Conservation (phyloP, 2,329 filamentous ascomycete genomes). For the Aspergillus pseudonomiae region DNA sequence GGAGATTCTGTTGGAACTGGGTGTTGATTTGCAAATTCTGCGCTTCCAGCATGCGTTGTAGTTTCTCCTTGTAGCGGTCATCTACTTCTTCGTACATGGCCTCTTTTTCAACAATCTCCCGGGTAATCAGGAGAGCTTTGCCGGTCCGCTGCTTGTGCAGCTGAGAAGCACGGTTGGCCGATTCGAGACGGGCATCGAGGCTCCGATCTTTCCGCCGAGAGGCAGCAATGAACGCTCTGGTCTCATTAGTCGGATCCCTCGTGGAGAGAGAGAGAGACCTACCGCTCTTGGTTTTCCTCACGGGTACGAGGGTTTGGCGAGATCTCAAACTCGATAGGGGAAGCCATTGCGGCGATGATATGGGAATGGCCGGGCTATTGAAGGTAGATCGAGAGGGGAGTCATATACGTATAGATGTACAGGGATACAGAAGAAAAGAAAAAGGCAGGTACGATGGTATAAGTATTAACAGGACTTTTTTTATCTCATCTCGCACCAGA, state of each 20-base stretch:
- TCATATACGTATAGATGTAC: neutral
- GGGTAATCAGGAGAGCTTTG: conserved; percentile 76
- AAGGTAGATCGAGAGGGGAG: neutral
- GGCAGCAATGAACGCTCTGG: conserved; percentile 85
- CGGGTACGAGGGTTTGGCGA: conserved; percentile 39
- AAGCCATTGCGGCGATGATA: conserved; percentile 22
- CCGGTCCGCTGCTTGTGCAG: conserved; percentile 89
- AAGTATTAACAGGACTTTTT: neutral
- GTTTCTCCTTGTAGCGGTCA: conserved; percentile 61
- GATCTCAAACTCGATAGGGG: conserved; percentile 35
- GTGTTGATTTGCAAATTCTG: conserved; percentile 43
- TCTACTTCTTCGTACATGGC: conserved; percentile 98
- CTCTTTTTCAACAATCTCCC: conserved; percentile 84
- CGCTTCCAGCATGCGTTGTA: conserved; percentile 41
- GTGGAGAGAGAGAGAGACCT: neutral
- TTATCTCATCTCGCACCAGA: neutral
- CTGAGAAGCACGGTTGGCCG: conserved; percentile 82
- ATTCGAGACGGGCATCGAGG: conserved; percentile 84
- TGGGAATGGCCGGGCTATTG: conserved; percentile 1
- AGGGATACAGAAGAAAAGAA: neutral
- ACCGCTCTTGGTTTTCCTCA: conserved; percentile 52
- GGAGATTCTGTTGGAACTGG: conserved; percentile 40
- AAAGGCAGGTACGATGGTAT: neutral
- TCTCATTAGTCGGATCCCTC: conserved; percentile 12
- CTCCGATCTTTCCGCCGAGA: conserved; percentile 85